A percentile compares a stretch with the other conserved stretches of the same genome.
phyloP scores from a whole-genome alignment of 371 early-diverging fungal genomes.

The Syncephalastrum monosporum region DNA sequence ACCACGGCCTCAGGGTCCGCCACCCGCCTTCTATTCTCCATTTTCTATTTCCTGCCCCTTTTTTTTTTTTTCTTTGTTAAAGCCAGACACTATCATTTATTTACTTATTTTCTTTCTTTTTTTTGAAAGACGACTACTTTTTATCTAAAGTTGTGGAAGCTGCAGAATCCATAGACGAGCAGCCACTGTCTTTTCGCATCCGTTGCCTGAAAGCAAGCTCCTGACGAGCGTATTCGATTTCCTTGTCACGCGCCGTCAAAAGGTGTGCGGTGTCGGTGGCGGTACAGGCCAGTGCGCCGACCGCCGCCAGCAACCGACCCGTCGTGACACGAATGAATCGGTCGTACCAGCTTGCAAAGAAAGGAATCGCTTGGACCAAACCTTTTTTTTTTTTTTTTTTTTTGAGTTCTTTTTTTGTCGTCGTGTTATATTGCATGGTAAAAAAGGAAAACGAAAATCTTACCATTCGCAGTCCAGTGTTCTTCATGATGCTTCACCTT shows the following conservation, averaged over 20 bases:
- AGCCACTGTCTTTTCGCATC: constrained; percentile 5
- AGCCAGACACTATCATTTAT: not conserved
- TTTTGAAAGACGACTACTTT: too few relatives aligned
- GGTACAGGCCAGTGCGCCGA: constrained; percentile 53
- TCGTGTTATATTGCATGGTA: not conserved
- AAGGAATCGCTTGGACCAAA: constrained; percentile 53
- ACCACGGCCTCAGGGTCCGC: not conserved
- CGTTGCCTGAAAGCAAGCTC: too few relatives aligned
- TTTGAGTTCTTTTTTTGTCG: too few relatives aligned
- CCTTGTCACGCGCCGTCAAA: constrained; percentile 20
- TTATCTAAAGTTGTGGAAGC: too few relatives aligned
- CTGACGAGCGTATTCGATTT: constrained; percentile 22
- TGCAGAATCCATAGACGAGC: too few relatives aligned
- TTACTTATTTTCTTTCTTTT: not conserved
- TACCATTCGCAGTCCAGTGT: constrained; percentile 29
- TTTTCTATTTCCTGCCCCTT: constrained; percentile 5
- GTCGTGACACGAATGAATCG: constrained; percentile 50
- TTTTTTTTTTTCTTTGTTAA: constrained; percentile 1
- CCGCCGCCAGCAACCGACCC: constrained; percentile 47
- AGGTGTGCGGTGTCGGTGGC: constrained; percentile 40
- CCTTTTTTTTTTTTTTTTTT: constrained; percentile 23
- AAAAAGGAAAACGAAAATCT: not conserved
- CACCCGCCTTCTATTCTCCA: not conserved
- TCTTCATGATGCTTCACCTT: constrained; percentile 22
- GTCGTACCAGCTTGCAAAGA: constrained; percentile 59